These are phyloP conservation scores for Pulveroboletus frians DNA, from an alignment of 768 basidiomycete species.

Conservation along the genomic window DNA sequence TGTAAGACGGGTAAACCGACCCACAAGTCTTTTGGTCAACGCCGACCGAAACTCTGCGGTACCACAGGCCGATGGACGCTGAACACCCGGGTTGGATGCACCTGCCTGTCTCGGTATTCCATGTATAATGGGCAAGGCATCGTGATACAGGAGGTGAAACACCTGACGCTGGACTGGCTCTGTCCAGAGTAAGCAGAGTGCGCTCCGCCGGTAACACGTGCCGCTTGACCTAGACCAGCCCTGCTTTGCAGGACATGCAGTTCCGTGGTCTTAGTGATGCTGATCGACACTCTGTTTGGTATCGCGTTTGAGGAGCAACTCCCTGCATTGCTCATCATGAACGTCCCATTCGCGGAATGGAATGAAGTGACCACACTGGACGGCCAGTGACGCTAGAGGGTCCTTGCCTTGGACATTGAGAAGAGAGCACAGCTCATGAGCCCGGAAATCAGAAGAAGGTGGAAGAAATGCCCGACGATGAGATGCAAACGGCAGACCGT, in stretches of 20 bases:
- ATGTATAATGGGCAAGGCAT: slow-evolving; percentile 7
- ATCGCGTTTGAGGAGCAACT: slow-evolving; percentile 11
- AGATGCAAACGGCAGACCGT: neutral
- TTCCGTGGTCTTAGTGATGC: slow-evolving; percentile 6
- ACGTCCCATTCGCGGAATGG: slow-evolving; percentile 3
- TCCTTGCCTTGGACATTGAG: neutral
- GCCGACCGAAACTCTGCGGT: slow-evolving; percentile 12
- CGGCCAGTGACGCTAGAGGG: neutral
- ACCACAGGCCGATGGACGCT: neutral
- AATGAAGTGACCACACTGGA: slow-evolving; percentile 9
- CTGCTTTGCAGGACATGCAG: slow-evolving; percentile 4
- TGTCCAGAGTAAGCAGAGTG: slow-evolving; percentile 1
- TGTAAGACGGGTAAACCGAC: neutral
- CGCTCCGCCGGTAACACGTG: neutral
- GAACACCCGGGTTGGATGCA: neutral
- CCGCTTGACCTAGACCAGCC: slow-evolving; percentile 17
- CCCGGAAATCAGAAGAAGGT: neutral
- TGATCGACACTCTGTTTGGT: neutral
- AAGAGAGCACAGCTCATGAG: slow-evolving; percentile 5
- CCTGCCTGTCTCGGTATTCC: slow-evolving; percentile 1
- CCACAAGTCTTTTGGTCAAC: neutral
- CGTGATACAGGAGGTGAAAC: neutral
- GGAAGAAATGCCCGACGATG: neutral
- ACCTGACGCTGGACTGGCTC: slow-evolving; percentile 4
- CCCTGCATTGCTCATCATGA: slow-evolving; percentile 4